These are phyloP conservation scores for Pseudocercospora cruenta DNA, from an alignment of 2,329 filamentous ascomycete species.

Conservation along the genomic window DNA sequence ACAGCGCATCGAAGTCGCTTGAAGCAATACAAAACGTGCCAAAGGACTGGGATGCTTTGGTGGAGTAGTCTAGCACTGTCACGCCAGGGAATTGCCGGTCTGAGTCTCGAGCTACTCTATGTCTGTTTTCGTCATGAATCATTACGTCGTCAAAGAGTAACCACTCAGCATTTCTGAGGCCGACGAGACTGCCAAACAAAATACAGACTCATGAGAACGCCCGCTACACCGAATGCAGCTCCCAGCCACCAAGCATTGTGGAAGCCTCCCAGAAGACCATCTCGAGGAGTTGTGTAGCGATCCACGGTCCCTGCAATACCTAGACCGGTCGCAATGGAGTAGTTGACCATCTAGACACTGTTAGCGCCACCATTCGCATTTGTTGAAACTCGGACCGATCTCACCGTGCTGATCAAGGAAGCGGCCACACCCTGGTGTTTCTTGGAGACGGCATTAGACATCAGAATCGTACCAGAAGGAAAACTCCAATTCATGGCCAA, in stretches of 20 bases:
- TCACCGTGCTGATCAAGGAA: constrained; percentile 59
- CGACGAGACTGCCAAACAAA: constrained; percentile 20
- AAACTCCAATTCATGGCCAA: constrained; percentile 68
- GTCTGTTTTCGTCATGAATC: constrained; percentile 9
- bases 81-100: no score
- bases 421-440: constrained; percentile 56
- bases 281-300: constrained; percentile 22
- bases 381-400: background rate
- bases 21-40: constrained; percentile 28
- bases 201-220: constrained; percentile 27
- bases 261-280: constrained; percentile 25
- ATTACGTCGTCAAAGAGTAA: background rate
- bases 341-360: constrained; percentile 34
- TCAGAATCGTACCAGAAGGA: constrained; percentile 63
- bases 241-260: constrained; percentile 33
- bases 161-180: background rate
- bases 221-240: constrained; percentile 29
- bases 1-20: constrained; percentile 23
- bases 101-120: background rate
- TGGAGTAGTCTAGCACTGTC: background rate
- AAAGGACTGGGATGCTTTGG: constrained; percentile 11
- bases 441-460: constrained; percentile 55
- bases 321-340: constrained; percentile 31
- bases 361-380: background rate
- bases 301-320: constrained; percentile 32